Evolutionary conservation across 306 rosid genomes (phyloP).

Genomic region (Vigna mungo): DNA sequence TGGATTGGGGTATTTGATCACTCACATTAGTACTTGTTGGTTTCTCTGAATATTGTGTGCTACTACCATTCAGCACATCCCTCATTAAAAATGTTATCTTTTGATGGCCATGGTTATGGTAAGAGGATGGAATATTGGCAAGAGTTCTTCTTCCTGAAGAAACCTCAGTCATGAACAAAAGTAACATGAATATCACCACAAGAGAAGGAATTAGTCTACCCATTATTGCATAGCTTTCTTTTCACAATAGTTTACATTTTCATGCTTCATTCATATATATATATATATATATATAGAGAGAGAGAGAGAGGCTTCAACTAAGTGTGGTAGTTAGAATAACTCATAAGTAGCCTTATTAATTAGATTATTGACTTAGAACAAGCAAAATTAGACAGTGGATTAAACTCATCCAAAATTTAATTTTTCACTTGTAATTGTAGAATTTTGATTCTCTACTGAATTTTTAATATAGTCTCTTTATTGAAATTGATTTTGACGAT

Average conservation of each 20-base stretch:
- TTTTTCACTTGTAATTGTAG: too few relatives aligned
- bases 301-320: constrained; percentile 19
- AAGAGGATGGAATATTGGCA: constrained; percentile 44
- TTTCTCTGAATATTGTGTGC: constrained; percentile 14
- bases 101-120: constrained; percentile 51
- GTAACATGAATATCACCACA: constrained; percentile 35
- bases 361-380: not conserved
- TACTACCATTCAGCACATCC: constrained; percentile 55
- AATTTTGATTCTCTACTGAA: too few relatives aligned
- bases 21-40: constrained; percentile 47
- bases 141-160: constrained; percentile 67
- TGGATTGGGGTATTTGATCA: constrained; percentile 51
- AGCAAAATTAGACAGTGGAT: not conserved
- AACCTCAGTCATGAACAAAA: constrained; percentile 41
- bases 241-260: constrained; percentile 12
- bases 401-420: not conserved
- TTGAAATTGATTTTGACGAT: too few relatives aligned
- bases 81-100: constrained; percentile 64
- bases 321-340: constrained; percentile 47
- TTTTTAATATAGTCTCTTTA: too few relatives aligned
- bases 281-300: too few relatives aligned
- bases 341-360: not conserved
- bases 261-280: constrained; percentile 44
- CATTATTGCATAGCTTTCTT: constrained; percentile 53
- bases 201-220: constrained; percentile 42